Conservation (phyloP, 352 stramenopile genomes). For the Phytophthora colocasiae region DNA sequence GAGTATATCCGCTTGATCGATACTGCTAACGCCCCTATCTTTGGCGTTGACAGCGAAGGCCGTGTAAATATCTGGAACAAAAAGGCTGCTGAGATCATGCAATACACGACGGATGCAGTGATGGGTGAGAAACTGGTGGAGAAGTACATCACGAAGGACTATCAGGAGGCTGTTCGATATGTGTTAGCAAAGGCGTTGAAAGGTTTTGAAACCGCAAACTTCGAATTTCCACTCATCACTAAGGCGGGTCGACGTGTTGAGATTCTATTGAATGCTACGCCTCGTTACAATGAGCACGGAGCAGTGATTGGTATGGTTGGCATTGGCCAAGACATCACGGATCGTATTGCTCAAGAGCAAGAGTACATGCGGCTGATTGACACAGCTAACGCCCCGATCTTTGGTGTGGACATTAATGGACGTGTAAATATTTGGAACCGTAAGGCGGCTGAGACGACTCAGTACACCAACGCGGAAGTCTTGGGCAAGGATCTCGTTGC, state of each 20-base stretch:
- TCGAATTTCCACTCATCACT: constrained; percentile 31
- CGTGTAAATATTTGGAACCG: constrained; percentile 27
- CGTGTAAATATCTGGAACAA: constrained; percentile 68
- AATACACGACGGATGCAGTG: constrained; percentile 52
- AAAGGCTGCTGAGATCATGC: constrained; percentile 58
- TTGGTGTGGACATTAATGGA: constrained; percentile 14
- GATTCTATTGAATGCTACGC: constrained; percentile 25
- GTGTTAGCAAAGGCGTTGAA: constrained; percentile 23
- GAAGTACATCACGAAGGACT: constrained; percentile 32
- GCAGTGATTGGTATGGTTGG: constrained; percentile 25
- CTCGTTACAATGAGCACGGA: constrained; percentile 23
- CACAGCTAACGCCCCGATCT: constrained; percentile 19
- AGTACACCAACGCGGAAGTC: constrained; percentile 54
- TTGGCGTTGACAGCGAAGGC: constrained; percentile 63
- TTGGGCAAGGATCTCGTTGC: constrained; percentile 43
- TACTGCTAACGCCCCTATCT: constrained; percentile 68
- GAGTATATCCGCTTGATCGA: constrained; percentile 73
- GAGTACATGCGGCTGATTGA: constrained; percentile 24
- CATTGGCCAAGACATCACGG: constrained; percentile 26
- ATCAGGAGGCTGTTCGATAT: constrained; percentile 16
- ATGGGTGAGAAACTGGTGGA: constrained; percentile 49
- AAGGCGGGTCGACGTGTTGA: constrained; percentile 23
- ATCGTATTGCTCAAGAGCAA: constrained; percentile 25
- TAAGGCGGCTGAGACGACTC: constrained; percentile 46
- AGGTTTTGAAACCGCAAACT: constrained; percentile 47